Evolutionary conservation across 2,329 filamentous ascomycete species (phyloP).

Genomic region (Trichoderma citrinoviride): DNA sequence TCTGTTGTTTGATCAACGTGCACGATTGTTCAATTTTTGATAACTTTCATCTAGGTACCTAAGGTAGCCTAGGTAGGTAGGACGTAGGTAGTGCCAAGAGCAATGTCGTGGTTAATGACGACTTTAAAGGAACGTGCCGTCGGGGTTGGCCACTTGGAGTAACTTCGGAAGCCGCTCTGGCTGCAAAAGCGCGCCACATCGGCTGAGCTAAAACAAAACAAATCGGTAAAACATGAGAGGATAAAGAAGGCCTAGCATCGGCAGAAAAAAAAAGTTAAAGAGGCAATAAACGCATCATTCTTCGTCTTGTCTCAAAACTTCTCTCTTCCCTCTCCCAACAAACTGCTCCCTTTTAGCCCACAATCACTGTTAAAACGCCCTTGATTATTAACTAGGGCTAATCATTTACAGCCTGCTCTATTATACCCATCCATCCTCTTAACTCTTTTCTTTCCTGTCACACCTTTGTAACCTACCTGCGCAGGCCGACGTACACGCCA

Average conservation of each 20-base stretch:
- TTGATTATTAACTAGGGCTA: too few species aligned
- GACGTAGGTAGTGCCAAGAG: neutral
- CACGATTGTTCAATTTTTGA: too few species aligned
- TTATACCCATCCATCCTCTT: too few species aligned
- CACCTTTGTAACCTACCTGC: neutral
- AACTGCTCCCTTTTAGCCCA: neutral
- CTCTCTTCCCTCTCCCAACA: neutral
- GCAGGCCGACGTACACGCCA: too few species aligned
- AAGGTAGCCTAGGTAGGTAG: too few species aligned
- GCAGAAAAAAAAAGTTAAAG: constrained; percentile 1
- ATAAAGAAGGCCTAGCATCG: neutral
- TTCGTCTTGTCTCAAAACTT: neutral
- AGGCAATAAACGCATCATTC: constrained; percentile 13
- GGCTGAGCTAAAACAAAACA: neutral
- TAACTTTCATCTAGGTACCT: too few species aligned
- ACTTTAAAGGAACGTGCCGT: neutral
- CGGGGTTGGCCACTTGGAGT: neutral
- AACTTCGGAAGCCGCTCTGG: neutral
- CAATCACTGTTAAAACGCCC: neutral
- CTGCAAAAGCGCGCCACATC: neutral
- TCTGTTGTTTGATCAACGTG: too few species aligned
- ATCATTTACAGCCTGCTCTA: too few species aligned
- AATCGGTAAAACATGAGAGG: neutral
- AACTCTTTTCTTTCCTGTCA: neutral
- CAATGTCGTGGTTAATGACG: neutral